Percentiles rank a stretch among this genome's conserved stretches.
phyloP scores from a whole-genome alignment of 1,139 yeast species.

The Chernovozyma sophiae-reginae region DNA sequence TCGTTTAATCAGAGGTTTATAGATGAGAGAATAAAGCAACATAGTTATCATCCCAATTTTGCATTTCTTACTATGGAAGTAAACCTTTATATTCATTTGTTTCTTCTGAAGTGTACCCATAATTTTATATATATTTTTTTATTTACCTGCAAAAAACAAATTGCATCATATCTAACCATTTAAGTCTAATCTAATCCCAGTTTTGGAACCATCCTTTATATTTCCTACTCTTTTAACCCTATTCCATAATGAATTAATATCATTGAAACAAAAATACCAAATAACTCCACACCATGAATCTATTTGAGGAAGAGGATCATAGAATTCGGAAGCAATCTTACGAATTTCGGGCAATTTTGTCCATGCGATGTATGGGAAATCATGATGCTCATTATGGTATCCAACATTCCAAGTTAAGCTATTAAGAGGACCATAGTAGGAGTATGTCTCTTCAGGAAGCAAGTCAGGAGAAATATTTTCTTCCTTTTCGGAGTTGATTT shows the following conservation, averaged over 20 bases:
- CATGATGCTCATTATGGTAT: conserved; percentile 92
- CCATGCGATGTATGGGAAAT: conserved; percentile 94
- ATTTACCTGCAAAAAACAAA: not conserved
- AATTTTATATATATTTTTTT: too few relatives aligned
- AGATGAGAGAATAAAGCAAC: too few relatives aligned
- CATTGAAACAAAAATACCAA: conserved; percentile 65
- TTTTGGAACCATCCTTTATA: conserved; percentile 33
- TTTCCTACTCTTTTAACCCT: conserved; percentile 66
- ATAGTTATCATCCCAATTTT: too few relatives aligned
- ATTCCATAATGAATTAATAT: conserved; percentile 69
- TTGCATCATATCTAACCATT: conserved; percentile 3
- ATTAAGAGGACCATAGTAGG: conserved; percentile 82
- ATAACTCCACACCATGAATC: conserved; percentile 77
- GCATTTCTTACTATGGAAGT: too few relatives aligned
- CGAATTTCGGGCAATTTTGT: conserved; percentile 66
- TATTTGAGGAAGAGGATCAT: conserved; percentile 75
- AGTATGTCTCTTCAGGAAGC: conserved; percentile 74
- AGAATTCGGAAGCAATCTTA: conserved; percentile 72
- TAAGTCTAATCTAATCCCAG: conserved; percentile 8
- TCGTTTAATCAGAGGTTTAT: conserved; percentile 55
- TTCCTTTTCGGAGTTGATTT: conserved; percentile 5
- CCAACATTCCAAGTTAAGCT: conserved; percentile 88
- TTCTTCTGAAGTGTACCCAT: not conserved
- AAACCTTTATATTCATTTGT: too few relatives aligned
- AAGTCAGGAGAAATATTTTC: conserved; percentile 28